phyloP scores from a whole-genome alignment of 805 yeast genomes.

The Wickerhamomyces mucosus region DNA sequence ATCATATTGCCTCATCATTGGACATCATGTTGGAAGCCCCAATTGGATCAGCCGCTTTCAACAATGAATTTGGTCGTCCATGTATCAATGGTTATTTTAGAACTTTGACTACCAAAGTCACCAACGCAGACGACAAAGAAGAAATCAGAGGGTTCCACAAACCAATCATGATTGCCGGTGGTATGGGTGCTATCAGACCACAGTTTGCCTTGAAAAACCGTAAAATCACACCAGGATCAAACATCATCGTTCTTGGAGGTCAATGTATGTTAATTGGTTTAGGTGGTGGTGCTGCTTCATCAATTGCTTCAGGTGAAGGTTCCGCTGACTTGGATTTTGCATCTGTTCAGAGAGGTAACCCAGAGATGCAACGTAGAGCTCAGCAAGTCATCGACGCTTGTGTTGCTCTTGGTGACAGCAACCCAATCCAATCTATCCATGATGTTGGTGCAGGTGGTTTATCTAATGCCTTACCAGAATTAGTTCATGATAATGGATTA shows the following conservation, averaged over 20 bases:
- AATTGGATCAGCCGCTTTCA: slow-evolving; percentile 94
- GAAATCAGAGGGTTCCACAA: slow-evolving; percentile 96
- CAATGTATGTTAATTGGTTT: slow-evolving; percentile 96
- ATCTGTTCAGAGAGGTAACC: slow-evolving; percentile 98
- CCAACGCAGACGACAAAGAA: slow-evolving; percentile 45
- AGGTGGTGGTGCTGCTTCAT: slow-evolving; percentile 99
- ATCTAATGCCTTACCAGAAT: slow-evolving; percentile 93
- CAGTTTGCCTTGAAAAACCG: slow-evolving; percentile 81
- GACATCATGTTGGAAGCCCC: slow-evolving; percentile 98
- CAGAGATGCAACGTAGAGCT: slow-evolving; percentile 98
- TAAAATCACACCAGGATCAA: slow-evolving; percentile 85
- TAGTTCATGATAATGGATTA: slow-evolving; percentile 92
- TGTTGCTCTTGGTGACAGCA: slow-evolving; percentile 62
- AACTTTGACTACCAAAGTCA: slow-evolving; percentile 78
- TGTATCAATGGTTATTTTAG: slow-evolving; percentile 95
- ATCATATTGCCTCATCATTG: slow-evolving; percentile 84
- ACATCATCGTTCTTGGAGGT: slow-evolving; percentile 91
- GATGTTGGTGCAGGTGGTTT: slow-evolving; percentile 99
- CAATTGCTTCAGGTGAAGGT: slow-evolving; percentile 92
- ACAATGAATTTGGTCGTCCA: slow-evolving; percentile 98
- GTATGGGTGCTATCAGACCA: slow-evolving; percentile 95
- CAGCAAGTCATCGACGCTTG: slow-evolving; percentile 97
- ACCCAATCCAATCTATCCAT: slow-evolving; percentile 91
- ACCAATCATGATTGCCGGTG: slow-evolving; percentile 99
- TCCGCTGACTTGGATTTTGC: slow-evolving; percentile 96